Conservation (phyloP, 73 alveolate genomes). For the Blepharisma stoltei region DNA sequence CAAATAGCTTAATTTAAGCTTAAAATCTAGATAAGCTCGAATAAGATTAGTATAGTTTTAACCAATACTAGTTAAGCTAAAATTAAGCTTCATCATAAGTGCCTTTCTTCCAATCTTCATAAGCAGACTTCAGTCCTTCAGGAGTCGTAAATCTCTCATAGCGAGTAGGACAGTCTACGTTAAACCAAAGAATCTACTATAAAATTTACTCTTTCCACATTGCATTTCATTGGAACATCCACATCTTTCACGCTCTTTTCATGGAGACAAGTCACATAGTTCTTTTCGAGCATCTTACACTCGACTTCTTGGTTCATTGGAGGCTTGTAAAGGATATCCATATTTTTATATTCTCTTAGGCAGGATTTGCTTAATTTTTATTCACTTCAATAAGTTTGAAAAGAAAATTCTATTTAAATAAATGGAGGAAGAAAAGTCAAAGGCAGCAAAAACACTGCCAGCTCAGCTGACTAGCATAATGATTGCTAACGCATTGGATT, state of each 20-base stretch:
- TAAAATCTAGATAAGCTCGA: too few relatives aligned
- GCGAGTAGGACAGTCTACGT: constrained; percentile 16
- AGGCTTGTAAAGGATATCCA: constrained; percentile 19
- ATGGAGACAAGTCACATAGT: constrained; percentile 17
- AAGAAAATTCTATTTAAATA: too few relatives aligned
- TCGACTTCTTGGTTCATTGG: constrained; percentile 17
- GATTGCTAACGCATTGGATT: too few relatives aligned
- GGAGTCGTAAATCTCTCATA: constrained; percentile 3
- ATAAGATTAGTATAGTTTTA: too few relatives aligned
- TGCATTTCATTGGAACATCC: constrained; percentile 12
- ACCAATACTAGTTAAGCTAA: too few relatives aligned
- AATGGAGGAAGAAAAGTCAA: too few relatives aligned
- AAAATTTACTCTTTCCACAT: constrained; percentile 14
- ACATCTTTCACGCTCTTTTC: constrained; percentile 3
- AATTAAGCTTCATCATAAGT: neutral
- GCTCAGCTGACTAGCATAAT: too few relatives aligned
- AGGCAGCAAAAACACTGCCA: too few relatives aligned
- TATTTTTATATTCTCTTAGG: neutral
- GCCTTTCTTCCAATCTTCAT: neutral
- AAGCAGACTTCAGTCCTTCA: constrained; percentile 12
- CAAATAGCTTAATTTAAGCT: too few relatives aligned
- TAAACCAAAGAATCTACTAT: constrained; percentile 15
- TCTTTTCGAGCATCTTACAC: constrained; percentile 28
- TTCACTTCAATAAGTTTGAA: too few relatives aligned
- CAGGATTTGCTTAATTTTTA: too few relatives aligned